A percentile compares a stretch with the other conserved stretches of the same genome.
These are phyloP conservation scores for Pythium insidiosum DNA, from an alignment of 352 stramenopile species.

Conservation along the genomic window DNA sequence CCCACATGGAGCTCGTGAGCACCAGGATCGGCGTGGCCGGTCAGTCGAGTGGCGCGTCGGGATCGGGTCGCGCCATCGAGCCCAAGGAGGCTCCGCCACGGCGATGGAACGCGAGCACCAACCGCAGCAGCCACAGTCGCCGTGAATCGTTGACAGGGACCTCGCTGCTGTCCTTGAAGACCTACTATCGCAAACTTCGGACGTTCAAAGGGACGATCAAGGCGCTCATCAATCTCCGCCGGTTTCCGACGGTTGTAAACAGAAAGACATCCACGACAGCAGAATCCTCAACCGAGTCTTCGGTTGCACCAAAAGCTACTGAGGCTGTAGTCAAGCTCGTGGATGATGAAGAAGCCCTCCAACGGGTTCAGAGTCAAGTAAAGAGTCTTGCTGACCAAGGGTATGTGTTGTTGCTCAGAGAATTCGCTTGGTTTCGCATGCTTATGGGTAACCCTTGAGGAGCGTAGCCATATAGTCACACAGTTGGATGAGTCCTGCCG, in stretches of 20 bases:
- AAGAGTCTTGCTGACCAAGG: conserved; percentile 52
- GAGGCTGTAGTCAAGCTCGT: conserved; percentile 33
- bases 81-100: conserved; percentile 10
- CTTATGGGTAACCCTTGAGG: neutral
- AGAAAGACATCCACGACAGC: neutral
- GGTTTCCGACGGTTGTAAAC: conserved; percentile 13
- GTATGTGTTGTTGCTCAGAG: conserved; percentile 9
- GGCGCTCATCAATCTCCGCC: conserved; percentile 47
- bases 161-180: conserved; percentile 55
- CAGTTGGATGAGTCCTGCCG: conserved; percentile 19
- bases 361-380: conserved; percentile 41
- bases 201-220: conserved; percentile 66
- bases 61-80: conserved; percentile 12
- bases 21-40: conserved; percentile 8
- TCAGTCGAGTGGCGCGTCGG: too few species aligned
- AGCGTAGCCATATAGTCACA: conserved; percentile 44
- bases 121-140: conserved; percentile 4
- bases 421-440: too few species aligned
- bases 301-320: conserved; percentile 2
- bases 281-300: neutral
- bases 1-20: conserved; percentile 26
- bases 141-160: conserved; percentile 13
- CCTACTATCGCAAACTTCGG: conserved; percentile 56
- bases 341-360: conserved; percentile 22
- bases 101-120: conserved; percentile 20